Evolutionary conservation across 345 rosid genomes (phyloP), one percentile per base, ranked within the genome.

Genomic region (Lumnitzera littorea): DNA sequence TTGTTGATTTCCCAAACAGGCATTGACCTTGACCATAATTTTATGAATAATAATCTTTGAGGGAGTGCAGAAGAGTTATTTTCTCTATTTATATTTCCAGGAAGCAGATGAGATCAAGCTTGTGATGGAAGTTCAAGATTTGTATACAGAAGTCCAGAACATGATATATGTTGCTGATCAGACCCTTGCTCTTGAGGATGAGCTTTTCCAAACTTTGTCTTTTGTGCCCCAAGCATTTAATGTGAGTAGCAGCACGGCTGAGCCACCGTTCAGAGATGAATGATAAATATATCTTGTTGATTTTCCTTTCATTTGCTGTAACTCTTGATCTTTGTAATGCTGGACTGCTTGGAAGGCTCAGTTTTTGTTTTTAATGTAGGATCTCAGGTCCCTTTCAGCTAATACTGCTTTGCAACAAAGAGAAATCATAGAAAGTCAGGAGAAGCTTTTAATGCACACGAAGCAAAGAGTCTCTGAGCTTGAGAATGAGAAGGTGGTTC

Each of bases 401-500:
- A 80, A 78, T 76, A 80, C 59, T 50, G 68, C 76, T 64, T 71
- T 55, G 50, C 78, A 83, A 68, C 86, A 85, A 64, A 76, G 72
- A 61, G 63, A 80, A 61, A 61, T 79, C 53, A 55, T 70, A 52
- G 53, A 62, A 71, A 67, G 72, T 72, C 76, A 69, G 63, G 78
- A 79, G 61, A 77, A 71, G 55, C 54, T 80, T 43, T 65, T 72
- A 53, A 60, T 51, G 61, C 57, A 51, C 68, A 67, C 75, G 70
- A 67, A 63, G 48, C 81, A 85, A 66, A 89, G 74, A 72, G 60
- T 75, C 67, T 62, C 69, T 64, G 78, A 74, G 57, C 57, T 73
- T 50, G 96, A 87, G 70, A 76, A 65, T 58, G 89, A 85, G 73
- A 86, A 89, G 95, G 98, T 89, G 48, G 36, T 13, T 20, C 14